These are phyloP conservation scores for Sclerotinia glacialis DNA, from an alignment of 2,329 filamentous ascomycete genomes.

Conservation along the genomic window DNA sequence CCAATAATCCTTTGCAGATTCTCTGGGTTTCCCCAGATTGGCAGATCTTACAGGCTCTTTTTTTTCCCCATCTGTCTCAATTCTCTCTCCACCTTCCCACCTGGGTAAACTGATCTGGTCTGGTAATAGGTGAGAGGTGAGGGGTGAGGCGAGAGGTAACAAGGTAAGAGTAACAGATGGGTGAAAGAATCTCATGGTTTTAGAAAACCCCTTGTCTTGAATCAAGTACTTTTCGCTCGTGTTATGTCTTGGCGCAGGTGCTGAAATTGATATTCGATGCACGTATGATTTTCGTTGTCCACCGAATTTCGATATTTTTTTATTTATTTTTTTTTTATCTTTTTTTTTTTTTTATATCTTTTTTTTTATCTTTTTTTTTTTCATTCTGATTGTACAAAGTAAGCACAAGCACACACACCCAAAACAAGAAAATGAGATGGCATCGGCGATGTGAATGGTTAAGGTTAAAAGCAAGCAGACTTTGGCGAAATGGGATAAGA, in stretches of 20 bases:
- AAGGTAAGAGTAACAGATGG: not conserved
- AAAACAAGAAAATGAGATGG: not conserved
- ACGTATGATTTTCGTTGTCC: conserved; percentile 15
- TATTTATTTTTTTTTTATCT: no score
- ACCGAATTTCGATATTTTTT: no score
- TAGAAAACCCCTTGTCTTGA: not conserved
- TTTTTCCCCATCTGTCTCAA: not conserved
- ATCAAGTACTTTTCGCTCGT: not conserved
- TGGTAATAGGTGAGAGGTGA: not conserved
- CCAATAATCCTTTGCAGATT: not conserved
- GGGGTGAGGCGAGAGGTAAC: not conserved
- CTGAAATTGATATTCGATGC: conserved; percentile 13
- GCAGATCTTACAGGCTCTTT: not conserved
- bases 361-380: no score
- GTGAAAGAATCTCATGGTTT: conserved; percentile 4
- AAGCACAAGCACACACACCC: not conserved
- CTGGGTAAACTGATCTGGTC: not conserved
- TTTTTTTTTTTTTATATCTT: no score
- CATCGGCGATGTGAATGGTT: not conserved
- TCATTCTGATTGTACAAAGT: not conserved
- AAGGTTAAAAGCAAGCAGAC: not conserved
- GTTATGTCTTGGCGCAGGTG: conserved; percentile 9
- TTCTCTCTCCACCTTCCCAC: not conserved
- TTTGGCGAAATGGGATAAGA: not conserved
- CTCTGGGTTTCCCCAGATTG: conserved; percentile 2